Evolutionary conservation across 2,329 filamentous ascomycete species (phyloP), one percentile per base, ranked within the genome.

Genomic region (Orbilia javanica): DNA sequence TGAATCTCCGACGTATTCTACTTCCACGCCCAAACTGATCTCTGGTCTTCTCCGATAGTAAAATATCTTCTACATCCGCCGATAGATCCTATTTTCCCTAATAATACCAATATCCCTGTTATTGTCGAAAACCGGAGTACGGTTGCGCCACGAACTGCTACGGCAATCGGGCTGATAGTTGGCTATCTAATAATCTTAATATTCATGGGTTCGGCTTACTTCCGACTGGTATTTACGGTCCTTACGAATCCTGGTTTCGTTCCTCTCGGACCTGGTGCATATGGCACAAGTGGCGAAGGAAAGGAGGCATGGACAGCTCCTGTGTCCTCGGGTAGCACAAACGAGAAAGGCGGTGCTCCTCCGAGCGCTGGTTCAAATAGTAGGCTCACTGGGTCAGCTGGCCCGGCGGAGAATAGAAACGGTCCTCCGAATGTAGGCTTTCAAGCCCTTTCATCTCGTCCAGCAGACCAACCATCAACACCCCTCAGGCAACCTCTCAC

Each of bases 141-240:
- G 8, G 44, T 55, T 42, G 48, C 62, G 52, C 62, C 62, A 48
- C 68, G 75, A 18, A 79, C 75, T 31, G 88, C 88, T 69, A 85
- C 90, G 29, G 93, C 90, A 44, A 88, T 91, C 72, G 89, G 88
- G 7, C 88, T 97, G 70, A 86, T 97, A 57, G 88, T 90, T 34
- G 84, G 94, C 25, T 94, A 92, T 84, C 92, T 91, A 82, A 70
- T 94, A 67, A 86, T 96, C 71, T 86, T 97, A 55, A 80, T 92
- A 11, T 86, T 91, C 29, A 88, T 93, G 82, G 82, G 90, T 20
- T 81, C 86, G 29, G 87, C 90, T 18, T 97, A 96, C 84, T 82
- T 92, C 18, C 91, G 93, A 80, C 88, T 94, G 4, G 84, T 94
- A 42, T 85, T 90, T 79, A 88, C 89, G 34, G 90, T 96, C 55